Evolutionary conservation across 2,329 filamentous ascomycete genomes (phyloP), one percentile per base, ranked within the genome.

Genomic region (Knoxdaviesia proteae): DNA sequence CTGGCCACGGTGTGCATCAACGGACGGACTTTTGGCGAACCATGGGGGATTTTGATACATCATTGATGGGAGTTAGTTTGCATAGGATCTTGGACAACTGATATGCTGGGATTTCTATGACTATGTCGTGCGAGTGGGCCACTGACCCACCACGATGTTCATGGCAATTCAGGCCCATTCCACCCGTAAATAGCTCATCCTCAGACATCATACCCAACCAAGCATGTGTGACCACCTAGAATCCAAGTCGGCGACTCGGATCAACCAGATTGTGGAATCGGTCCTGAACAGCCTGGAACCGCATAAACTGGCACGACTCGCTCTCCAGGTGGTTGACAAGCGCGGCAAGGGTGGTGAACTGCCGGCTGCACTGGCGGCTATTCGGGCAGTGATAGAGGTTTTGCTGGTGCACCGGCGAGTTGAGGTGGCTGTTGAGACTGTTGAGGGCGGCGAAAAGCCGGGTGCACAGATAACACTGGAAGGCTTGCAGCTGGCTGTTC

Each of bases 401-500:
- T 40, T 61, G 51, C 40, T 59, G 56, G 43, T 66, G 20, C 20
- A 20, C 20, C 20, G 65, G 58, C 0, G 72, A 77, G 36, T 61
- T 62, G 1, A 78, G 52, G 48, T 80, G 73, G 42, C 63, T 56
- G 40, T 69, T 67, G 3, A 78, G 58, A 0, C 50, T 49, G 0
- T 38, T 8, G 0, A 59, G 42, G 0, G 41, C 44, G 0, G 30
- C 42, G 47, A 73, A 78, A 0, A 50, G 31, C 7, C 55, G 53
- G 30, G 63, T 53, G 49, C 74, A 79, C 4, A 77, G 46, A 39
- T 50, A 54, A 32, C 53, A 56, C 33, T 54, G 49, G 11, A 43
- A 50, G 1, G 8, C 48, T 20, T 20, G 20, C 20, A 20, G 20
- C 2, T 32, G 0, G 0, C 63, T 62, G 42, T 74, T 73, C 52